These are phyloP conservation scores for Apocynum venetum DNA, from an alignment of 257 asterid species.

Conservation along the genomic window DNA sequence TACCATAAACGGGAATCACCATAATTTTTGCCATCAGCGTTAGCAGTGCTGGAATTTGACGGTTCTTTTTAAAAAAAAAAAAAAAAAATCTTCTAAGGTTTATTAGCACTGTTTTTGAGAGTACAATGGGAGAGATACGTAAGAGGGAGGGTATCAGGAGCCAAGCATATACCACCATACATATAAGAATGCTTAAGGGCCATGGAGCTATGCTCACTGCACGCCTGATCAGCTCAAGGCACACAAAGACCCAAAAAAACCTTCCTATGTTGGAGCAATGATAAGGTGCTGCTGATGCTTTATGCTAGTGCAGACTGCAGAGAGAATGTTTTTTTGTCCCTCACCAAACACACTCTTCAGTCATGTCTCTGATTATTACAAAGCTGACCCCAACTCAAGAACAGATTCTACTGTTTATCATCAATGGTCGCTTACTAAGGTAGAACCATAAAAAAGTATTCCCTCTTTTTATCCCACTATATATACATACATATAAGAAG, in stretches of 20 bases:
- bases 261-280: conserved; percentile 32
- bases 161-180: background rate
- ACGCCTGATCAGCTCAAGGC: conserved; percentile 17
- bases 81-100: too few relatives aligned
- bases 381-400: conserved; percentile 21
- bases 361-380: conserved; percentile 49
- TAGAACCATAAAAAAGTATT: background rate
- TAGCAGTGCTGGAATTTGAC: too few relatives aligned
- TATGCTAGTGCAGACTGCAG: conserved; percentile 25
- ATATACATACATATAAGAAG: conserved; percentile 7
- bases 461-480: background rate
- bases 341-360: conserved; percentile 23
- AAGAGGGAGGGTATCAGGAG: background rate
- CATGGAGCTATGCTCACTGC: conserved; percentile 10
- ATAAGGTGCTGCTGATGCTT: conserved; percentile 30
- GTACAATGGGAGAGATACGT: background rate
- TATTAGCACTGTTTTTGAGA: background rate
- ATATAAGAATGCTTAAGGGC: background rate
- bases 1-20: too few relatives aligned
- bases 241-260: background rate
- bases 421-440: background rate
- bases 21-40: too few relatives aligned
- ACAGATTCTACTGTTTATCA: conserved; percentile 1
- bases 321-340: conserved; percentile 77
- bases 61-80: too few relatives aligned